phyloP scores from a whole-genome alignment of 306 rosid species.

The Pueraria montana region DNA sequence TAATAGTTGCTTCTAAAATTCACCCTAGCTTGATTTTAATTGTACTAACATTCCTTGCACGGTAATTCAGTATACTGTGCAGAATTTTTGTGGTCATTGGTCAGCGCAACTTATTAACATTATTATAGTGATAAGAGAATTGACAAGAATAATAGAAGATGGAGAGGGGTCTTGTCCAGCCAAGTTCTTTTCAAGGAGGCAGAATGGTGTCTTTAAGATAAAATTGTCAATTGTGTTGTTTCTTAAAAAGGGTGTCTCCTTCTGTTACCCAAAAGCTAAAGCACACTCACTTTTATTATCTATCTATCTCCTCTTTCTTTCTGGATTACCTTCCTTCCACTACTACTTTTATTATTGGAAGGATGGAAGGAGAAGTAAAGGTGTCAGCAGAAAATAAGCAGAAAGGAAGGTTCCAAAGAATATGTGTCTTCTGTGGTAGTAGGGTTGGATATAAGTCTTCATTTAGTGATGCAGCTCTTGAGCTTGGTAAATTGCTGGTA shows the following conservation, averaged over 20 bases:
- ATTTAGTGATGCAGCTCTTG: conserved; percentile 68
- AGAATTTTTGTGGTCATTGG: neutral
- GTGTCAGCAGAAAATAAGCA: conserved; percentile 43
- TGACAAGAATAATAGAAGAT: conserved; percentile 37
- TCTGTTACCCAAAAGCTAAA: conserved; percentile 33
- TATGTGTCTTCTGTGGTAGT: conserved; percentile 82
- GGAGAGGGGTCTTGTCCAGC: conserved; percentile 46
- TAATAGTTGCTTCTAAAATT: neutral
- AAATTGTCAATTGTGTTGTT: conserved; percentile 47
- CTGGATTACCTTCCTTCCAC: conserved; percentile 28
- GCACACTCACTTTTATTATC: neutral
- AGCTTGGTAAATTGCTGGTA: conserved; percentile 74
- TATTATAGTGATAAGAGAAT: conserved; percentile 10
- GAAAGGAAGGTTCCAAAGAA: conserved; percentile 60
- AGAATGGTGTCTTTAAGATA: conserved; percentile 48
- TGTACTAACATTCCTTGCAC: conserved; percentile 2
- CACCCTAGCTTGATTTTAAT: neutral
- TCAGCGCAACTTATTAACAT: conserved; percentile 20
- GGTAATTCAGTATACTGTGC: neutral
- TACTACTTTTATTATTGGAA: conserved; percentile 8
- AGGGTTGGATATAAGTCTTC: conserved; percentile 65
- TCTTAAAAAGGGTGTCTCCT: conserved; percentile 33
- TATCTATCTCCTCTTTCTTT: neutral
- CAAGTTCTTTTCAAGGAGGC: conserved; percentile 54
- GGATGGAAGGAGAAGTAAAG: conserved; percentile 62